phyloP scores from a whole-genome alignment of 1,139 yeast genomes.

The Suhomyces ambrosiae region DNA sequence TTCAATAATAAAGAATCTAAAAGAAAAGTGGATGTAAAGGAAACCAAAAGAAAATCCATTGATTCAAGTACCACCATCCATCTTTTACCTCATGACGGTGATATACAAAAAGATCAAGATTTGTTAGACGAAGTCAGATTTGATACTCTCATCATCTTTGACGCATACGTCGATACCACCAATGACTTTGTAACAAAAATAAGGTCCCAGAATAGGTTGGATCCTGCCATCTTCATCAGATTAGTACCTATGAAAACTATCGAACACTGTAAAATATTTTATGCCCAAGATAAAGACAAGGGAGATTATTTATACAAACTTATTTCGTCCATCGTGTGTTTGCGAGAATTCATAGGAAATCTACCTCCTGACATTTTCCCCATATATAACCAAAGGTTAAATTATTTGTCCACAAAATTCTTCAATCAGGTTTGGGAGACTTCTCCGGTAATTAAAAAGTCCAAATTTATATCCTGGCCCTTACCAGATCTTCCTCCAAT shows the following conservation, averaged over 20 bases:
- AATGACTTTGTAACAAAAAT: slow-evolving; percentile 31
- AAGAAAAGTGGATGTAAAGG: slow-evolving; percentile 13
- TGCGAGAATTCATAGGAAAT: slow-evolving; percentile 81
- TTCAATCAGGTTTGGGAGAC: slow-evolving; percentile 43
- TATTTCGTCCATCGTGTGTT: slow-evolving; percentile 80
- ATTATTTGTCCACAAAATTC: slow-evolving; percentile 62
- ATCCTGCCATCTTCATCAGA: slow-evolving; percentile 60
- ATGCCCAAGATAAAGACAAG: slow-evolving; percentile 28
- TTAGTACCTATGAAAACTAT: slow-evolving; percentile 78
- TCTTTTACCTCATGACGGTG: slow-evolving; percentile 48
- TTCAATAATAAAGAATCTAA: slow-evolving; percentile 13
- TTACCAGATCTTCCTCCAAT: slow-evolving; percentile 72
- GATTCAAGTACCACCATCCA: slow-evolving; percentile 33
- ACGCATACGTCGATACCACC: slow-evolving; percentile 60
- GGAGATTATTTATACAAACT: slow-evolving; percentile 60
- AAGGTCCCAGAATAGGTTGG: slow-evolving; percentile 34
- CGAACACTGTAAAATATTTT: slow-evolving; percentile 64
- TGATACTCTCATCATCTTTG: slow-evolving; percentile 70
- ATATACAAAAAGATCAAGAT: slow-evolving; percentile 31
- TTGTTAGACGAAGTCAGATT: slow-evolving; percentile 37
- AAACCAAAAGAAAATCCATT: slow-evolving; percentile 15
- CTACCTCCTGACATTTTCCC: slow-evolving; percentile 81
- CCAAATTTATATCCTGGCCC: slow-evolving; percentile 60
- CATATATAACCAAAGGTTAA: slow-evolving; percentile 66
- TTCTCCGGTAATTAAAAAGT: slow-evolving; percentile 17